Conservation (phyloP, 345 rosid species). For the Gossypium arboreum region DNA sequence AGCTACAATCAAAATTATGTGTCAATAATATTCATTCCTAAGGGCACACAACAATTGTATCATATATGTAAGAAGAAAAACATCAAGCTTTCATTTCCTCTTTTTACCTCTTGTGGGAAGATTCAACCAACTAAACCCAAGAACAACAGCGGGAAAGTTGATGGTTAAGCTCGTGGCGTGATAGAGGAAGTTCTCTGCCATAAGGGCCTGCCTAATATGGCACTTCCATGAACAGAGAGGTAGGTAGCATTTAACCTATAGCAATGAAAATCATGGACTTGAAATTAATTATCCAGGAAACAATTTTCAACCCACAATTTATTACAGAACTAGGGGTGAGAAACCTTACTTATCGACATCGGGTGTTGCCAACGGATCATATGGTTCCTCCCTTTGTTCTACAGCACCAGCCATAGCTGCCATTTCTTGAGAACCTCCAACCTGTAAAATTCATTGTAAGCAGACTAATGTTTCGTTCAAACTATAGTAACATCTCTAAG, state of each 20-base stretch:
- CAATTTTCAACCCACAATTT: neutral
- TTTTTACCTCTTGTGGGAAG: neutral
- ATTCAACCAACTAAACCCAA: neutral
- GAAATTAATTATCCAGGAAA: conserved; percentile 12
- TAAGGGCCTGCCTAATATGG: conserved; percentile 63
- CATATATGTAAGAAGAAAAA: neutral
- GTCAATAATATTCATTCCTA: neutral
- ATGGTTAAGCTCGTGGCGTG: conserved; percentile 21
- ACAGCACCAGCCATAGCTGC: conserved; percentile 42
- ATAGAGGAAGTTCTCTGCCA: conserved; percentile 65
- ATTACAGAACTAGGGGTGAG: neutral
- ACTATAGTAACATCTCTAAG: neutral
- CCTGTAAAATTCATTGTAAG: conserved; percentile 36
- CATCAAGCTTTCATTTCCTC: neutral
- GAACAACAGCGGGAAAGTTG: neutral
- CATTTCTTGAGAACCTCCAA: conserved; percentile 66
- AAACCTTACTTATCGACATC: conserved; percentile 72
- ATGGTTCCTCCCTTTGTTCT: conserved; percentile 62
- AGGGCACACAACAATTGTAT: neutral
- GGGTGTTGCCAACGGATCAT: conserved; percentile 79
- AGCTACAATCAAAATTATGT: neutral
- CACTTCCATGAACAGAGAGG: conserved; percentile 70
- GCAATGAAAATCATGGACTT: conserved; percentile 23
- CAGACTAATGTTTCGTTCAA: neutral
- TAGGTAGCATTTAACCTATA: conserved; percentile 44